Evolutionary conservation across 2,329 filamentous ascomycete genomes (phyloP).

Genomic region (Neodidymelliopsis sp.): DNA sequence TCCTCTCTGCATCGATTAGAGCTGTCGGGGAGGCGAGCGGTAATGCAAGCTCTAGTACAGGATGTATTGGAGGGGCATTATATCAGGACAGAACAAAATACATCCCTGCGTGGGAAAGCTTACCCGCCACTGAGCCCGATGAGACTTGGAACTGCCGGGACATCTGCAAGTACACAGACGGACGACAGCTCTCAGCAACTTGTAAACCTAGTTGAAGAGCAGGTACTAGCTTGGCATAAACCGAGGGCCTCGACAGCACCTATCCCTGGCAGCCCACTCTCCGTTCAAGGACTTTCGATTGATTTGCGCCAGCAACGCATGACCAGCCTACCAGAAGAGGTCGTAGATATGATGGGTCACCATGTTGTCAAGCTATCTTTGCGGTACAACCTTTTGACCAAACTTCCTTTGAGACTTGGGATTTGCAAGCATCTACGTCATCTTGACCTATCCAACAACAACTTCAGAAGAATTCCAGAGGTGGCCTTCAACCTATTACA

Average conservation of each 20-base stretch:
- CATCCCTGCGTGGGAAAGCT: no score
- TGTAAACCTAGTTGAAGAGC: neutral
- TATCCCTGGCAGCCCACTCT: neutral
- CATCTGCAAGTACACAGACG: neutral
- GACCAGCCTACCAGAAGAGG: neutral
- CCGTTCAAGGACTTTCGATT: neutral
- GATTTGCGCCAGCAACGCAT: neutral
- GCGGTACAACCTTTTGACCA: neutral
- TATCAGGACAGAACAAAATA: no score
- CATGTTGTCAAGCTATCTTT: neutral
- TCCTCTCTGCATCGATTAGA: no score
- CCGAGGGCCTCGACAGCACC: no score
- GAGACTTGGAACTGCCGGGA: neutral
- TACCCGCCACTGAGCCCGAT: no score
- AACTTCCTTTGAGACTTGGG: neutral
- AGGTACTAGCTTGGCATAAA: neutral
- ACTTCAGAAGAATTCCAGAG: slow-evolving; percentile 2
- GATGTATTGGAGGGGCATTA: no score
- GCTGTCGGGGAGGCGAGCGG: no score
- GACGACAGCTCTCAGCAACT: neutral
- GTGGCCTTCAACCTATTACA: neutral
- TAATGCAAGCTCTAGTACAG: no score
- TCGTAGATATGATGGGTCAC: neutral
- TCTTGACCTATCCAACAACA: slow-evolving; percentile 5
- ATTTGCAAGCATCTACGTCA: neutral